These are phyloP conservation scores for Trichoderma sp. DNA, from an alignment of 2,329 filamentous ascomycete genomes.

Conservation along the genomic window DNA sequence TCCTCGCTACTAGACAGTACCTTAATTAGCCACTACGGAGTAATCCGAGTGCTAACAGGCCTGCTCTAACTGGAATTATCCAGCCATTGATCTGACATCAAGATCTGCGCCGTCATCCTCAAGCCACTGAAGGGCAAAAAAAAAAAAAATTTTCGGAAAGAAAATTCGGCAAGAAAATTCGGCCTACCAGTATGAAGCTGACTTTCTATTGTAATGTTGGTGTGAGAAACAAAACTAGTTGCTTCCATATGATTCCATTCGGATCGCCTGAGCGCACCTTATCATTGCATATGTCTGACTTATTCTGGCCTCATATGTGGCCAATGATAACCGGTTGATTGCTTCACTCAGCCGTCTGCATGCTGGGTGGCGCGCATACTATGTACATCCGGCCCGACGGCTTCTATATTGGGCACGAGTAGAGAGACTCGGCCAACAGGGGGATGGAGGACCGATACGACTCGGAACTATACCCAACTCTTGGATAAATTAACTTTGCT, in stretches of 20 bases:
- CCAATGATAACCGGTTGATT: not conserved
- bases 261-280: not conserved
- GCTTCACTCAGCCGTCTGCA: not conserved
- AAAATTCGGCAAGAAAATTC: no score
- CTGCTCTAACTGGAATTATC: not conserved
- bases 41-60: not conserved
- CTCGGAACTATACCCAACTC: not conserved
- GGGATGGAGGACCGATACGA: not conserved
- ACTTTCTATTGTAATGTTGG: not conserved
- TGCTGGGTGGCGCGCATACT: not conserved
- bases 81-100: not conserved
- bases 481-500: not conserved
- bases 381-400: not conserved
- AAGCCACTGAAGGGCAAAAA: conserved; percentile 1
- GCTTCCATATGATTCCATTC: not conserved
- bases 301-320: not conserved
- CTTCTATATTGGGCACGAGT: not conserved
- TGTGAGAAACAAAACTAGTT: not conserved
- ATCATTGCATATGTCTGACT: not conserved
- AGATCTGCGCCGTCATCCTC: conserved; percentile 3
- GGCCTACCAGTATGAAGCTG: not conserved
- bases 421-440: not conserved
- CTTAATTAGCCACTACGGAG: not conserved
- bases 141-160: not conserved
- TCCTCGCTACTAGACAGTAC: not conserved